Evolutionary conservation across 2,329 filamentous ascomycete species (phyloP).

Genomic region (Neofusicoccum kwambonambiense): DNA sequence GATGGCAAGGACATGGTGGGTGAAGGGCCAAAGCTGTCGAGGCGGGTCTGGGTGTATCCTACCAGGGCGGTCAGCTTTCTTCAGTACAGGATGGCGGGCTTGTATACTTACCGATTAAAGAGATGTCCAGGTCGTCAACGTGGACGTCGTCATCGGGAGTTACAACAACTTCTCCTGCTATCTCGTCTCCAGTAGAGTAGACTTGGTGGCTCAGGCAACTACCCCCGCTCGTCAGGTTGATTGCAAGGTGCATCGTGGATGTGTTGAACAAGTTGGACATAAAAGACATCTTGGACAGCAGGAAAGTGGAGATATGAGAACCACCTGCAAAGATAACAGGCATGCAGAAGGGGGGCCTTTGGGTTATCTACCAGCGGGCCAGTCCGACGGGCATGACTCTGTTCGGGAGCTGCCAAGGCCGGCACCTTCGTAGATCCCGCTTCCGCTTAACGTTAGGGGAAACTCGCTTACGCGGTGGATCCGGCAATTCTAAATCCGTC

Average conservation of each 20-base stretch:
- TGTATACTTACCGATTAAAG: neutral
- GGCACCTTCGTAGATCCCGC: neutral
- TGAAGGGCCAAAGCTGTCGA: neutral
- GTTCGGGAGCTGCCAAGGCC: neutral
- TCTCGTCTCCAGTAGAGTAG: neutral
- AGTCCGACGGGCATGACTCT: neutral
- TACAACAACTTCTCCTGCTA: neutral
- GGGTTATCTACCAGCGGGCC: neutral
- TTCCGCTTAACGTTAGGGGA: slow-evolving; percentile 8
- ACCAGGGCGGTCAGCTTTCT: neutral
- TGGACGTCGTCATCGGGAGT: neutral
- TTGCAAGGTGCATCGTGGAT: neutral
- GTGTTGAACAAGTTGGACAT: neutral
- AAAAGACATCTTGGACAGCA: neutral
- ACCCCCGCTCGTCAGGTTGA: neutral
- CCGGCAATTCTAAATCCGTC: neutral
- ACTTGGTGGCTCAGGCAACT: neutral
- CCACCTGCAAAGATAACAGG: too few relatives aligned
- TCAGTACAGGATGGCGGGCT: neutral
- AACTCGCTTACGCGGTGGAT: neutral
- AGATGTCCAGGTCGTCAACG: neutral
- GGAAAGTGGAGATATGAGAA: neutral
- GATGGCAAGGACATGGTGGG: neutral
- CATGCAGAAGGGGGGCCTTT: too few relatives aligned
- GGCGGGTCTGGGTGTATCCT: neutral